Evolutionary conservation across 305 asterid species (phyloP).

Genomic region (Fraxinus floribunda): DNA sequence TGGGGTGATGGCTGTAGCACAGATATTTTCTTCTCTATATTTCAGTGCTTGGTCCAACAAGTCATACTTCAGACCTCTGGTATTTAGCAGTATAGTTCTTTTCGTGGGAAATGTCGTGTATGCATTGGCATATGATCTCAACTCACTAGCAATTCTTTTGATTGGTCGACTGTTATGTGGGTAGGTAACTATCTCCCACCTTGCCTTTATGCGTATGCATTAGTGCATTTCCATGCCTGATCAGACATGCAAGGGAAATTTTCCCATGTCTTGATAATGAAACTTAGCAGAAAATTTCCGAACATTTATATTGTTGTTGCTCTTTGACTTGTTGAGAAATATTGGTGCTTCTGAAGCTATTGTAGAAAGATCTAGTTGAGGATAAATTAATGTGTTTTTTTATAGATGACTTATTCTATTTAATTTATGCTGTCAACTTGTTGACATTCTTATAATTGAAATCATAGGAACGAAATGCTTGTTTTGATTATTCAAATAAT

Average conservation of each 20-base stretch:
- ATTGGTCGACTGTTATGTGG: constrained; percentile 90
- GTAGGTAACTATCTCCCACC: constrained; percentile 41
- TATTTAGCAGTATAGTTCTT: constrained; percentile 91
- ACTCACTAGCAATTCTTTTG: constrained; percentile 65
- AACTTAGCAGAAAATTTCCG: neutral
- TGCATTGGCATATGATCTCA: constrained; percentile 83
- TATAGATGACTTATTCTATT: neutral
- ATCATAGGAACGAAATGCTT: neutral
- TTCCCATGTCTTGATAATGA: neutral
- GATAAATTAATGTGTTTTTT: neutral
- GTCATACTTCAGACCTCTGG: constrained; percentile 82
- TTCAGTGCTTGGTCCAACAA: constrained; percentile 99
- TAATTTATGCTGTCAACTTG: neutral
- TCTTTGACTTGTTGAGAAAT: neutral
- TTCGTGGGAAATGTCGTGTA: constrained; percentile 70
- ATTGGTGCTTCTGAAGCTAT: neutral
- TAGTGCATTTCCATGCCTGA: neutral
- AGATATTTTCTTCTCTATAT: constrained; percentile 88
- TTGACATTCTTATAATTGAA: neutral
- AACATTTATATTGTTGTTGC: neutral
- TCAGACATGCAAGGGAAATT: neutral
- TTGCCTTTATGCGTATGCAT: neutral
- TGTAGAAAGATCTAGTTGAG: neutral
- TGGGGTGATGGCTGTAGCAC: constrained; percentile 98
- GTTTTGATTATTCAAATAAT: neutral